Evolutionary conservation across 129 eudicot genomes (phyloP), one percentile per base, ranked within the genome.

Genomic region (Glebionis coronaria): DNA sequence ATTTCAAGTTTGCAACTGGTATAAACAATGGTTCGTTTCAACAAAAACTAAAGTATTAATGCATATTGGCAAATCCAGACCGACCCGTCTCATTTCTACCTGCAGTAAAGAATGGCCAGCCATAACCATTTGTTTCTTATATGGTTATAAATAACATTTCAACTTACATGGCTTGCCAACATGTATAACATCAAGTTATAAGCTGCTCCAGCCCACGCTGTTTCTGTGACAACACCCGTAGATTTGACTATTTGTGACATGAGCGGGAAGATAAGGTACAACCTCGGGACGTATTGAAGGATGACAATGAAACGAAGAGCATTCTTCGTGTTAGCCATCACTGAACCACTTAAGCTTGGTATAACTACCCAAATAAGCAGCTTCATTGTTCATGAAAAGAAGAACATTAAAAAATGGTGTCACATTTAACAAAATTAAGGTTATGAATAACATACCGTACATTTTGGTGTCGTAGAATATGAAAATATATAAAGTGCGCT

Each of bases 171-270:
- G 83, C 97, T 90, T 56, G 90, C 88, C 53, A 90, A 71, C 86
- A 86, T 83, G 84, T 79, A 90, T 61, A 90, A 80, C 84, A 90
- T 86, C 77, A 90, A 81, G 77, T 90, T 90, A 55, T 90, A 90
- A 53, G 95, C 95, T 35, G 97, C 97, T 61, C 95, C 97, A 44
- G 90, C 94, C 97, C 97, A 90, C 4, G 90, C 97, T 25, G 90
- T 86, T 78, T 83, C 86, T 27, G 97, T 86, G 23, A 90, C 90
- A 45, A 86, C 88, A 18, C 97, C 95, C 1, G 91, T 90, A 38
- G 97, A 73, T 81, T 84, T 80, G 46, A 84, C 87, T 49, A 90
- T 90, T 74, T 90, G 85, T 18, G 90, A 75, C 9, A 88, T 73
- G 9, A 90, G 80, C 13, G 97, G 97, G 73, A 72, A 84, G 56